Evolutionary conservation across 148 eudicot genomes (phyloP).

Genomic region (Rheum nobile): DNA sequence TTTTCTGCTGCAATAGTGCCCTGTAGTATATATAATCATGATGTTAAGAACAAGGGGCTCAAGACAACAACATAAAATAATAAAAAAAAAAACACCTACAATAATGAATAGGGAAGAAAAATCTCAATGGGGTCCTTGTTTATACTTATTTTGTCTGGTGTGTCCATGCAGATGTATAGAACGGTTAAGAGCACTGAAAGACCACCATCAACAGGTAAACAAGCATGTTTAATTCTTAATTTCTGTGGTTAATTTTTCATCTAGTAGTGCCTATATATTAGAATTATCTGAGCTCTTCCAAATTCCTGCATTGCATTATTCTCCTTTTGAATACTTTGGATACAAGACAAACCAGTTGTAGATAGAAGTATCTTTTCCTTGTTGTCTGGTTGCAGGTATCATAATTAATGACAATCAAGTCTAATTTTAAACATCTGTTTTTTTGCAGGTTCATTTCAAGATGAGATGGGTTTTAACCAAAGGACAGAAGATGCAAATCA

Average conservation of each 20-base stretch:
- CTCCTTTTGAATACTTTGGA: neutral
- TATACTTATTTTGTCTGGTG: conserved; percentile 3
- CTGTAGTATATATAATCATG: neutral
- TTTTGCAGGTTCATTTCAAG: conserved; percentile 13
- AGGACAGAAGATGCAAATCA: conserved; percentile 14
- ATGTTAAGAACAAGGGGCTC: neutral
- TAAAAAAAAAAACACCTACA: neutral
- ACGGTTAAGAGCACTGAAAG: conserved; percentile 94
- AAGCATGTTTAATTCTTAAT: neutral
- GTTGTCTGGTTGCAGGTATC: conserved; percentile 10
- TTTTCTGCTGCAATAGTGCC: conserved; percentile 9
- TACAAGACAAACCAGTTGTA: neutral
- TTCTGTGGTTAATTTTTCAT: neutral
- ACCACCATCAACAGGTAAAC: conserved; percentile 28
- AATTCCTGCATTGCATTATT: neutral
- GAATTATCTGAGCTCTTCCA: neutral
- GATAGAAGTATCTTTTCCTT: neutral
- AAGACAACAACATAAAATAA: neutral
- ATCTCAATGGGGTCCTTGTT: conserved; percentile 4
- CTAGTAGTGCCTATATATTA: neutral
- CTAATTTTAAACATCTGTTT: neutral
- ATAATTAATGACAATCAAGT: neutral
- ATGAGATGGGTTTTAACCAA: conserved; percentile 19
- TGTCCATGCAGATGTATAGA: conserved; percentile 86
- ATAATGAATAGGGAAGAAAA: neutral